phyloP scores from a whole-genome alignment of 2,329 filamentous ascomycete genomes.

The Sporothrix globosa region DNA sequence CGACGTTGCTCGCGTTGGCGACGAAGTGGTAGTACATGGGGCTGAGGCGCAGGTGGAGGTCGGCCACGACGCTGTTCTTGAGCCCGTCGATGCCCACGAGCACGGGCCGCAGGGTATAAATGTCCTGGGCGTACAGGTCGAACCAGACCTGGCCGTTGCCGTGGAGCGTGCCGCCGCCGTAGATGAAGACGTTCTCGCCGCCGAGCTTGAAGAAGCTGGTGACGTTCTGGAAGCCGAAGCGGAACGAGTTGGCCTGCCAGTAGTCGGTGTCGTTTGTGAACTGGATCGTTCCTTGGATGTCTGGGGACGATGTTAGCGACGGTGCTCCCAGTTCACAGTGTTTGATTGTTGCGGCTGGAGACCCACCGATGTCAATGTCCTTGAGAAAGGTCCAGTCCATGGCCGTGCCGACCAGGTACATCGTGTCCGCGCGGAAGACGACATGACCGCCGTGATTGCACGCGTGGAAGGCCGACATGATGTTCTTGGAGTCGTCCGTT shows the following conservation, averaged over 20 bases:
- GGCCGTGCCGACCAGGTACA: constrained; percentile 59
- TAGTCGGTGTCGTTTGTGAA: constrained; percentile 69
- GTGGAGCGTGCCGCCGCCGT: constrained; percentile 58
- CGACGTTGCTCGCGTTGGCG: constrained; percentile 62
- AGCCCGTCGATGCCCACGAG: constrained; percentile 64
- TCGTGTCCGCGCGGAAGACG: constrained; percentile 53
- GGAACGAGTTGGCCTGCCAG: constrained; percentile 67
- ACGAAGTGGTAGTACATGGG: constrained; percentile 63
- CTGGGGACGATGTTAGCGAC: constrained; percentile 26
- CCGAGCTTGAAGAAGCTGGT: constrained; percentile 70
- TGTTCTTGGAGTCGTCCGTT: constrained; percentile 47
- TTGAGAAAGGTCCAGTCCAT: constrained; percentile 60
- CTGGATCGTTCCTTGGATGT: constrained; percentile 48
- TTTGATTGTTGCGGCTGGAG: too few relatives aligned
- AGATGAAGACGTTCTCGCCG: constrained; percentile 68
- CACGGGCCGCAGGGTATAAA: constrained; percentile 62
- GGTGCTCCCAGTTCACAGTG: too few relatives aligned
- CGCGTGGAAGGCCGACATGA: constrained; percentile 58
- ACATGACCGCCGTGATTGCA: constrained; percentile 67
- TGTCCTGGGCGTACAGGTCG: constrained; percentile 61
- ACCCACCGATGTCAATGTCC: constrained; percentile 53
- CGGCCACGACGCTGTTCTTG: constrained; percentile 57
- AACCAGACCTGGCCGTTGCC: constrained; percentile 70
- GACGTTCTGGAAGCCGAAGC: constrained; percentile 65
- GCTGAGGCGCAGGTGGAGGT: constrained; percentile 62